Conservation (phyloP, 1,284 basidiomycete genomes). For the Schizophyllum commune region DNA sequence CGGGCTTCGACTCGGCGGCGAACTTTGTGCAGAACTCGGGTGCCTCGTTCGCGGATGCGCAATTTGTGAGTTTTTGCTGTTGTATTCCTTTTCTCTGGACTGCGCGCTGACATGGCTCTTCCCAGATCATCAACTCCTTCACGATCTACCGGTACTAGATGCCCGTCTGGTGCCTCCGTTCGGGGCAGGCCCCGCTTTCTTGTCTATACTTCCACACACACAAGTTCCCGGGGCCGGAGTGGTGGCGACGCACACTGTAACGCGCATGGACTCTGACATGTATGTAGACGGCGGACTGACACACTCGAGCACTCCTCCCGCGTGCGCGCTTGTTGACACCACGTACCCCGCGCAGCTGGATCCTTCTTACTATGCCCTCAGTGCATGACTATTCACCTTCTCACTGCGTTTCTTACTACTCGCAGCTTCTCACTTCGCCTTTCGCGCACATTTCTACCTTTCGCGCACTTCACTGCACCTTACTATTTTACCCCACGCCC, state of each 20-base stretch:
- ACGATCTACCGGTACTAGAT: neutral
- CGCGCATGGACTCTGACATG: neutral
- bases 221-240: too few species aligned
- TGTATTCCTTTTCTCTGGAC: neutral
- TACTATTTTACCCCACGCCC: too few species aligned
- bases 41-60: conserved; percentile 27
- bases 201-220: neutral
- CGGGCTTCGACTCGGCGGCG: conserved; percentile 45
- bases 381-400: neutral
- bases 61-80: neutral
- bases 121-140: neutral
- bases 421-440: too few species aligned
- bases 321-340: neutral
- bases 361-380: neutral
- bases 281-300: neutral
- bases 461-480: too few species aligned
- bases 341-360: neutral
- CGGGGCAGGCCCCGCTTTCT: neutral
- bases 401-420: too few species aligned
- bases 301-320: neutral
- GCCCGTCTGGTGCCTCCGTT: neutral
- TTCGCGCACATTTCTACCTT: too few species aligned
- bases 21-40: conserved; percentile 49
- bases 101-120: too few species aligned
- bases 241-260: neutral